These are phyloP conservation scores for Anthracocystis walkeri DNA, from an alignment of 1,284 basidiomycete species.

Conservation along the genomic window DNA sequence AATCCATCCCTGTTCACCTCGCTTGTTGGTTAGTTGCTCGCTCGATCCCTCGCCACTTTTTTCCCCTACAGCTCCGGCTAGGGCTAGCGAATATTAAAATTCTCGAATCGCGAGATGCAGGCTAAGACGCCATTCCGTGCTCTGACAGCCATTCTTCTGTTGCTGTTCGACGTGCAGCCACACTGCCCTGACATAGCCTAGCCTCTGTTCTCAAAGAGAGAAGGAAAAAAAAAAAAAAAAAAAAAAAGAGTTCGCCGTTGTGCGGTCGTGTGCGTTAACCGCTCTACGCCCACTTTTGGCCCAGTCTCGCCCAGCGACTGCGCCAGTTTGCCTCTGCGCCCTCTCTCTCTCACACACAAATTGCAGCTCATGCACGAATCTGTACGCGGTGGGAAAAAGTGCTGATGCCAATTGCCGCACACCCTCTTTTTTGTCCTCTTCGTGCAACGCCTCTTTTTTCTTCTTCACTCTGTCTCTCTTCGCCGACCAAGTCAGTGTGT, in stretches of 20 bases:
- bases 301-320: not conserved
- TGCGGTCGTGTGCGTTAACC: conserved; percentile 2
- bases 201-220: too few relatives aligned
- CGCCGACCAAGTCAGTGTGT: too few relatives aligned
- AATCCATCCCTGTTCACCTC: conserved; percentile 3
- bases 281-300: conserved; percentile 1
- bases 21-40: conserved; percentile 5
- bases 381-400: conserved; percentile 16
- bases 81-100: too few relatives aligned
- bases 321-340: not conserved
- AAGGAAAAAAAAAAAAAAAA: not conserved
- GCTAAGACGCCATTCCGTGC: too few relatives aligned
- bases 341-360: not conserved
- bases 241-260: not conserved
- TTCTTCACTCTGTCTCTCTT: too few relatives aligned
- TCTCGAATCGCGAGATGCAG: too few relatives aligned
- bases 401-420: not conserved
- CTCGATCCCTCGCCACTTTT: conserved; percentile 1
- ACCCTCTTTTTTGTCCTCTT: not conserved
- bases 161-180: not conserved
- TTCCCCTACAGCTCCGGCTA: not conserved
- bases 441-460: too few relatives aligned
- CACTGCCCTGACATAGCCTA: too few relatives aligned
- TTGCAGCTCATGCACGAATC: conserved; percentile 1
- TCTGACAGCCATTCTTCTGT: too few relatives aligned